phyloP scores from a whole-genome alignment of 257 asterid species.

The Przewalskia tangutica region DNA sequence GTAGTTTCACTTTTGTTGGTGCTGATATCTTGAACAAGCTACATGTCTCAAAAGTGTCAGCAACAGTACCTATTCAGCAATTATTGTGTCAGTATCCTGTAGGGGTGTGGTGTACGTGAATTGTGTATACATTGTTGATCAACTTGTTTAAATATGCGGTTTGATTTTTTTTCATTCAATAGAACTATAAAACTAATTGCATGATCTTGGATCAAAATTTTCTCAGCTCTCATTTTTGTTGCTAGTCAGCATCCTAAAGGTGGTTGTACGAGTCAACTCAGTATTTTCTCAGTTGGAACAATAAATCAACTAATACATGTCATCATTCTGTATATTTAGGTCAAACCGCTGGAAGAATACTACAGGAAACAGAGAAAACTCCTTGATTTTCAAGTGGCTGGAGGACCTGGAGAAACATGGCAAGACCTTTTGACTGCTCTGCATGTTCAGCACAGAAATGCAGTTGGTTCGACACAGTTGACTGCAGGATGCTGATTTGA shows the following conservation, averaged over 20 bases:
- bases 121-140: background rate
- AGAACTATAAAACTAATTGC: background rate
- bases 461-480: constrained; percentile 46
- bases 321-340: constrained; percentile 28
- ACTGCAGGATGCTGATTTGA: constrained; percentile 31
- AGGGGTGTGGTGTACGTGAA: no score
- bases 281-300: background rate
- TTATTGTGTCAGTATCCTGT: no score
- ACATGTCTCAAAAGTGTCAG: background rate
- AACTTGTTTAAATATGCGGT: no score
- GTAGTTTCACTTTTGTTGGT: background rate
- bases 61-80: background rate
- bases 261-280: background rate
- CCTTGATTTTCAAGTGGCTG: constrained; percentile 61
- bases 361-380: constrained; percentile 79
- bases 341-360: constrained; percentile 70
- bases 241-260: background rate
- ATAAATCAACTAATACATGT: background rate
- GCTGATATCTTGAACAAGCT: background rate
- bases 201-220: background rate
- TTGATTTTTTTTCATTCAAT: background rate
- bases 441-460: constrained; percentile 66
- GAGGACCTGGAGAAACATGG: constrained; percentile 73
- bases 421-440: constrained; percentile 81
- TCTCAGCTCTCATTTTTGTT: background rate